Percentiles rank a stretch among this genome's conserved stretches.
Evolutionary conservation across 495 filamentous ascomycete species (phyloP).

Genomic region (Tuber indicum): DNA sequence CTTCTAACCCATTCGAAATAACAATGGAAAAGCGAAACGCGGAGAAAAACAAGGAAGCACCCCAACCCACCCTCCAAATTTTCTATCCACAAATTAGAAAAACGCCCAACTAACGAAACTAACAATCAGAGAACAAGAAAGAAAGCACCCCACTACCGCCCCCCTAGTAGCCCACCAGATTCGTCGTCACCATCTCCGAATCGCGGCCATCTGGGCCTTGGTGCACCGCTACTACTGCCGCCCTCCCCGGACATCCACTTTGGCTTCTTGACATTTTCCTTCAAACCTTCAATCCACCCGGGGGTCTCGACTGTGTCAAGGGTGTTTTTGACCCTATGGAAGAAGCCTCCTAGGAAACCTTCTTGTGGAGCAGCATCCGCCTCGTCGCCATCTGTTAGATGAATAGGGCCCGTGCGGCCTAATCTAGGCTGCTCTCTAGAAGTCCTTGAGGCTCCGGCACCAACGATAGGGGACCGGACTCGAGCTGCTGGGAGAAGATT

Average conservation of each 20-base stretch:
- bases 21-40: background rate
- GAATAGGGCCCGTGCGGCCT: conserved; percentile 42
- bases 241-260: conserved; percentile 72
- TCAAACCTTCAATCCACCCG: conserved; percentile 64
- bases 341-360: conserved; percentile 73
- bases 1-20: background rate
- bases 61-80: background rate
- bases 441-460: conserved; percentile 36
- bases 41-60: conserved; percentile 7
- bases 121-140: background rate
- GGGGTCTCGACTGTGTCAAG: conserved; percentile 78
- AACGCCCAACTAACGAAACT: background rate
- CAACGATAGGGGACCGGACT: conserved; percentile 47
- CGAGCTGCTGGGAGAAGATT: conserved; percentile 28
- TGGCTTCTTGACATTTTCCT: conserved; percentile 60
- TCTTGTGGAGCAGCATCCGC: conserved; percentile 63
- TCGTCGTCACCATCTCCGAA: background rate
- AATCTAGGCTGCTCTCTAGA: conserved; percentile 35
- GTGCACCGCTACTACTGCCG: conserved; percentile 30
- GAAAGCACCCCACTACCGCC: background rate
- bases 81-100: background rate
- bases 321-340: conserved; percentile 82
- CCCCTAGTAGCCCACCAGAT: background rate
- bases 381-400: conserved; percentile 38
- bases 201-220: conserved; percentile 5